These are phyloP conservation scores for Talaromyces sp. DNA, from an alignment of 2,329 filamentous ascomycete species.

Conservation along the genomic window DNA sequence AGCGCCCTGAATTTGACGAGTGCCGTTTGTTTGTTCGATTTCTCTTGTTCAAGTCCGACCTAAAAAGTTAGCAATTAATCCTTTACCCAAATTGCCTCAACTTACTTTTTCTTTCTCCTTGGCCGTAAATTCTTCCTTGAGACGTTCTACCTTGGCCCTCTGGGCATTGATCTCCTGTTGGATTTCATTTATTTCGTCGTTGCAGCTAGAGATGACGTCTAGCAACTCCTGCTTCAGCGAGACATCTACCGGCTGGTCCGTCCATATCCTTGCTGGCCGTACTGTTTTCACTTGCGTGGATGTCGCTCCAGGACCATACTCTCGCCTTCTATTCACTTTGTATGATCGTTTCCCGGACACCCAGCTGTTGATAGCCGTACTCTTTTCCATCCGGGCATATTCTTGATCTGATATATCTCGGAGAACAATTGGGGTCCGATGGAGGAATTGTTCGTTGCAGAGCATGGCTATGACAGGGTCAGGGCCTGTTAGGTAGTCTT, in stretches of 20 bases:
- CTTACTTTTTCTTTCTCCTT: constrained; percentile 42
- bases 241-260: constrained; percentile 67
- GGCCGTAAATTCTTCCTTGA: constrained; percentile 20
- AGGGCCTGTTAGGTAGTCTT: constrained; percentile 76
- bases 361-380: constrained; percentile 60
- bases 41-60: constrained; percentile 49
- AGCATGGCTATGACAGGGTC: constrained; percentile 82
- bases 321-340: constrained; percentile 63
- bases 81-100: not conserved
- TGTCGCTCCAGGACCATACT: constrained; percentile 72
- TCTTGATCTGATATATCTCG: constrained; percentile 62
- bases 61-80: constrained; percentile 17
- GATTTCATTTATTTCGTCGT: constrained; percentile 35
- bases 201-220: constrained; percentile 42
- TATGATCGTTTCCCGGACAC: constrained; percentile 64
- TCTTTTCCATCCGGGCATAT: constrained; percentile 58
- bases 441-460: constrained; percentile 66
- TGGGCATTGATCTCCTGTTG: constrained; percentile 27
- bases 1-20: constrained; percentile 62
- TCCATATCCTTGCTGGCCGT: constrained; percentile 64
- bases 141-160: constrained; percentile 17
- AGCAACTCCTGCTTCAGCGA: constrained; percentile 56
- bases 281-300: constrained; percentile 65
- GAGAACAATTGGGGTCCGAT: constrained; percentile 63
- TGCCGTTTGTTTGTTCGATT: constrained; percentile 63